These are phyloP conservation scores for Colletotrichum scovillei DNA, from an alignment of 2,329 filamentous ascomycete genomes.

Conservation along the genomic window DNA sequence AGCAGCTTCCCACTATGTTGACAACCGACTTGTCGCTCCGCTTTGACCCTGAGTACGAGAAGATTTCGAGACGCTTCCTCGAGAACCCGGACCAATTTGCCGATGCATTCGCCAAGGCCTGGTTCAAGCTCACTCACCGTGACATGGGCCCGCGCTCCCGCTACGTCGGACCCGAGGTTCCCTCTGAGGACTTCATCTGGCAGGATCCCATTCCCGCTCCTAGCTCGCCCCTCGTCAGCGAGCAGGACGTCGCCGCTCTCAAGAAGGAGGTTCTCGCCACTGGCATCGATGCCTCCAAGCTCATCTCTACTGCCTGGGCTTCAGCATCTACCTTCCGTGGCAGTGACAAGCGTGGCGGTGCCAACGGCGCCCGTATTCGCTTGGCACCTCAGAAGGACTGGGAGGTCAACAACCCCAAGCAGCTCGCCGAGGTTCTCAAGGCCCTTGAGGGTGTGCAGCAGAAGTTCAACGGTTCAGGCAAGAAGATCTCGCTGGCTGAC, in stretches of 20 bases:
- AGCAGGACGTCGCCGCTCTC: constrained; percentile 68
- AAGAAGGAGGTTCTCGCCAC: constrained; percentile 76
- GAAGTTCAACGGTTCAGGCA: constrained; percentile 73
- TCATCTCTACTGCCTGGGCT: constrained; percentile 77
- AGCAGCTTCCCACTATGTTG: constrained; percentile 79
- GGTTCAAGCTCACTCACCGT: constrained; percentile 87
- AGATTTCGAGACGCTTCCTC: constrained; percentile 78
- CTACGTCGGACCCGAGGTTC: constrained; percentile 81
- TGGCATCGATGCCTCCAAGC: constrained; percentile 67
- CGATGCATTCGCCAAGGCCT: constrained; percentile 77
- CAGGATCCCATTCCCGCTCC: constrained; percentile 76
- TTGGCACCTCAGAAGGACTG: constrained; percentile 78
- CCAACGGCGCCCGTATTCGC: constrained; percentile 82
- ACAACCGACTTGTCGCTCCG: constrained; percentile 80
- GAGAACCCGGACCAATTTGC: constrained; percentile 75
- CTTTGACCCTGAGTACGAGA: constrained; percentile 77
- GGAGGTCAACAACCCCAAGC: constrained; percentile 78
- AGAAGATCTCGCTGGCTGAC: constrained; percentile 82
- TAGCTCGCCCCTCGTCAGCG: constrained; percentile 68
- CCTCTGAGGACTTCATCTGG: constrained; percentile 77
- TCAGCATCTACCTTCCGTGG: constrained; percentile 79
- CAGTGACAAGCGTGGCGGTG: constrained; percentile 84
- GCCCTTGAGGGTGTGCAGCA: constrained; percentile 74
- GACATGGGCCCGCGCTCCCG: constrained; percentile 79
- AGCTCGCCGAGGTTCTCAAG: constrained; percentile 70